These are phyloP conservation scores for Nitzschia sp. DNA, from an alignment of 108 stramenopile genomes.

Conservation along the genomic window DNA sequence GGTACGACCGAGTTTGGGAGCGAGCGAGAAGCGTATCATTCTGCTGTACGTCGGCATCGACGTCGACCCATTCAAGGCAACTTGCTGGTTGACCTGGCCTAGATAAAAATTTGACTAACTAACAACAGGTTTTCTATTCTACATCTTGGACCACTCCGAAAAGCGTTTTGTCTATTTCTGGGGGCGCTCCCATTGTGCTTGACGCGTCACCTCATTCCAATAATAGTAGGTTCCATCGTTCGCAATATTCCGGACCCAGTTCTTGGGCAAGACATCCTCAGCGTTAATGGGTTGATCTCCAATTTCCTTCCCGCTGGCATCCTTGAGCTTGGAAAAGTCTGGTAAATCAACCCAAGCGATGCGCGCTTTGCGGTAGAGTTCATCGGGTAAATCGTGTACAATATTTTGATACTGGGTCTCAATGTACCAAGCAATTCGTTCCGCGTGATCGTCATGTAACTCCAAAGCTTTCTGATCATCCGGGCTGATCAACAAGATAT, in stretches of 20 bases:
- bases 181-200: slow-evolving; percentile 76
- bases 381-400: slow-evolving; percentile 65
- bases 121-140: too few relatives aligned
- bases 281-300: slow-evolving; percentile 39
- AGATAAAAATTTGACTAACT: too few relatives aligned
- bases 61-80: slow-evolving; percentile 20
- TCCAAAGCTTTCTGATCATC: slow-evolving; percentile 36
- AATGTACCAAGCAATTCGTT: slow-evolving; percentile 79
- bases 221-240: slow-evolving; percentile 77
- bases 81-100: slow-evolving; percentile 4
- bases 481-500: slow-evolving; percentile 38
- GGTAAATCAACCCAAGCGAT: slow-evolving; percentile 84
- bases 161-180: slow-evolving; percentile 2
- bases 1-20: slow-evolving; percentile 7
- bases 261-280: slow-evolving; percentile 59
- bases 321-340: slow-evolving; percentile 62
- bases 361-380: slow-evolving; percentile 70
- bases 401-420: slow-evolving; percentile 81
- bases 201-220: slow-evolving; percentile 68
- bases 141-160: too few relatives aligned
- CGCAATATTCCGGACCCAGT: slow-evolving; percentile 72
- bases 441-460: slow-evolving; percentile 59
- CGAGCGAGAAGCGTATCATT: slow-evolving; percentile 2
- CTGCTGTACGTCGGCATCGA: not conserved
- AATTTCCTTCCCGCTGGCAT: slow-evolving; percentile 51